Percentiles rank a stretch among this genome's conserved stretches.
phyloP scores from a whole-genome alignment of 2,329 filamentous ascomycete genomes.

The Ceratocystis harringtonii region DNA sequence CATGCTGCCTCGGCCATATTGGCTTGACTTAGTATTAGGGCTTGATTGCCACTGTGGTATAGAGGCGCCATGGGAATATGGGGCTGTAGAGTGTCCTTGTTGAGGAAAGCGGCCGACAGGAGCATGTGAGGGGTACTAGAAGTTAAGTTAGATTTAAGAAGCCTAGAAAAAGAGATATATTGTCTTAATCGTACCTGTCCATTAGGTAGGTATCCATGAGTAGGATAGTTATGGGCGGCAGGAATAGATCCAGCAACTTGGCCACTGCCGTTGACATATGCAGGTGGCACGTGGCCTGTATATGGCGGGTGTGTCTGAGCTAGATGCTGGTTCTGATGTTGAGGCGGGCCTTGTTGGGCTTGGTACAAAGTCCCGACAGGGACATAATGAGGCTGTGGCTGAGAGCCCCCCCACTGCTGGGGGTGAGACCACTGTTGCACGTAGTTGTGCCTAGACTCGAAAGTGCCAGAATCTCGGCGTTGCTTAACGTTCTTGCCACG shows the following conservation, averaged over 20 bases:
- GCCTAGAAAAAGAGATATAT: not conserved
- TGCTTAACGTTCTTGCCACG: constrained; percentile 51
- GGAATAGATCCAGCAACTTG: constrained; percentile 18
- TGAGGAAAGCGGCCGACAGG: constrained; percentile 2
- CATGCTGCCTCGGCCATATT: constrained; percentile 22
- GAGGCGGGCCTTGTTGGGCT: not conserved
- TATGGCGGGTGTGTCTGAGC: not conserved
- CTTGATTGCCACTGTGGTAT: constrained; percentile 28
- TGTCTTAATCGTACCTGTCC: constrained; percentile 27
- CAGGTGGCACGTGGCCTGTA: not conserved
- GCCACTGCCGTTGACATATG: not conserved
- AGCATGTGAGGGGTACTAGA: not conserved
- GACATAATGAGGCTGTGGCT: constrained; percentile 34
- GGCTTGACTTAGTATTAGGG: constrained; percentile 21
- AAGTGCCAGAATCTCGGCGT: constrained; percentile 48
- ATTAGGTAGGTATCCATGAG: constrained; percentile 15
- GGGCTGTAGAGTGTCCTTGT: not conserved
- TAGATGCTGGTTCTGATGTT: constrained; percentile 18
- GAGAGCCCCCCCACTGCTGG: constrained; percentile 39
- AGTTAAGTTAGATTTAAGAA: not conserved
- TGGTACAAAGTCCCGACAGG: constrained; percentile 21
- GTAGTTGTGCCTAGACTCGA: constrained; percentile 53
- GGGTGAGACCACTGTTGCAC: constrained; percentile 49
- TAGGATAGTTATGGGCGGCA: constrained; percentile 30
- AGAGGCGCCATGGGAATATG: constrained; percentile 13